Evolutionary conservation across 75 land plant species (phyloP).

Genomic region (Azolla pinnata): DNA sequence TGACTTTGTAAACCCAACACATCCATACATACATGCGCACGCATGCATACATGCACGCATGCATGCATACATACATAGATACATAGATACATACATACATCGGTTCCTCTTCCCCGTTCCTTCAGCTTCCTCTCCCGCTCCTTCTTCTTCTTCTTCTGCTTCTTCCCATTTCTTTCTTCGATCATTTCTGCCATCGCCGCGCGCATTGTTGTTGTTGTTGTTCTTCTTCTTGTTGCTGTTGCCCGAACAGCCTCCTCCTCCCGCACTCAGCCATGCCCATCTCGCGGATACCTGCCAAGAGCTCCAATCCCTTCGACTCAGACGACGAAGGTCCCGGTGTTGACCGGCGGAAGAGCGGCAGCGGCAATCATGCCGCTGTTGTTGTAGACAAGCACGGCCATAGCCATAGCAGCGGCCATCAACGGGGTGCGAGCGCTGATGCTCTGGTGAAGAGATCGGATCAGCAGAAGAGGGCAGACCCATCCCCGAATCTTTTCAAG

Average conservation of each 20-base stretch:
- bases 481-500: constrained; percentile 11
- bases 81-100: not conserved
- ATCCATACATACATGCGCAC: not conserved
- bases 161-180: not conserved
- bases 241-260: constrained; percentile 10
- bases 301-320: not conserved
- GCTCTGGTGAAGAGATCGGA: not conserved
- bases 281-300: too few relatives aligned
- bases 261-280: not conserved
- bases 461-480: constrained; percentile 6
- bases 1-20: not conserved
- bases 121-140: not conserved
- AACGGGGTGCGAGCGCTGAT: not conserved
- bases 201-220: not conserved
- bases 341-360: not conserved
- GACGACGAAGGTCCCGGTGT: not conserved
- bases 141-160: not conserved
- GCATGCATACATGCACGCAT: not conserved
- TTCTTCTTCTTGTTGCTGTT: constrained; percentile 5
- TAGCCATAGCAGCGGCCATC: constrained; percentile 8
- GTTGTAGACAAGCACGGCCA: not conserved
- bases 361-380: not conserved
- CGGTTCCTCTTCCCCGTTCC: not conserved
- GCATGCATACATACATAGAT: not conserved
- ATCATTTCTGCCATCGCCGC: not conserved